Conservation (phyloP, 352 stramenopile genomes). For the Phytophthora rubi region DNA sequence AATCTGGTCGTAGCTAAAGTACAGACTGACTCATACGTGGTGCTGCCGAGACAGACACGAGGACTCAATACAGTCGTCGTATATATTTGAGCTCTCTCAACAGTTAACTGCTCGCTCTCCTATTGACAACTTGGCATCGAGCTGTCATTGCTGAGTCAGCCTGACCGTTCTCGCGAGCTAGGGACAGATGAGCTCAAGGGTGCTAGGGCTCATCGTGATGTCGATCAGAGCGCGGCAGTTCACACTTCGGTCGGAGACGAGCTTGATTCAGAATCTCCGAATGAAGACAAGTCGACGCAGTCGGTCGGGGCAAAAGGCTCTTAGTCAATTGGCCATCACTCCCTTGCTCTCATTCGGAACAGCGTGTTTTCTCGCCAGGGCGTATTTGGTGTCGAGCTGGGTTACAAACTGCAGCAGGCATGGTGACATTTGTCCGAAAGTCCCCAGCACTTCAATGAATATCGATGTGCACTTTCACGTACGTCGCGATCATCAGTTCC, state of each 20-base stretch:
- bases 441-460: constrained; percentile 19
- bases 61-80: no score
- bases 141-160: no score
- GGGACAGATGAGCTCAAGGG: neutral
- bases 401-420: constrained; percentile 29
- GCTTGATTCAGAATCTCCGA: neutral
- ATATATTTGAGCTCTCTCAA: no score
- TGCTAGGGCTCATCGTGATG: constrained; percentile 9
- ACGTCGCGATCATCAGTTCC: constrained; percentile 27
- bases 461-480: constrained; percentile 4
- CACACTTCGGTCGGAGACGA: constrained; percentile 28
- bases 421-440: constrained; percentile 21
- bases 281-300: neutral
- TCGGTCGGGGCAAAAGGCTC: neutral
- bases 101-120: no score
- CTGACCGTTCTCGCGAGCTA: no score
- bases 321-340: neutral
- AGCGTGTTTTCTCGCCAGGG: constrained; percentile 22
- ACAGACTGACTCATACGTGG: no score
- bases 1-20: no score
- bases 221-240: neutral
- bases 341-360: neutral
- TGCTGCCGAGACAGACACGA: no score
- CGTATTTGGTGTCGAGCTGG: constrained; percentile 30
- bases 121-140: no score